These are phyloP conservation scores for Priceomyces melissophilus DNA, from an alignment of 805 yeast species.

Conservation along the genomic window DNA sequence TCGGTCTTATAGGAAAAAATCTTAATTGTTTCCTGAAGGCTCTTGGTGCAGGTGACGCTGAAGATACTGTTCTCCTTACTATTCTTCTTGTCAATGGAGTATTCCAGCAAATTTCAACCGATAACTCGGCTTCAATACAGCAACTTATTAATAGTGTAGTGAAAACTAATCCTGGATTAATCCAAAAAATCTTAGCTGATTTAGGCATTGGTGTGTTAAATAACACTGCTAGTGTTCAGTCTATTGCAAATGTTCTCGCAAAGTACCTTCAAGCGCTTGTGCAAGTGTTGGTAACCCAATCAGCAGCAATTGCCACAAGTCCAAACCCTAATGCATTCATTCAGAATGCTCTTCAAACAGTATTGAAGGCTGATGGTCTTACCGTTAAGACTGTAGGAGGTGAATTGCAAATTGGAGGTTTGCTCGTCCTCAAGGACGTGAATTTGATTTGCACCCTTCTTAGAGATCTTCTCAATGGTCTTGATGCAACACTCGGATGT, in stretches of 20 bases:
- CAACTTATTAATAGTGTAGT: not conserved
- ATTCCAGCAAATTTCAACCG: not conserved
- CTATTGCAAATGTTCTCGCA: constrained; percentile 1
- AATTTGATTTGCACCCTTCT: constrained; percentile 1
- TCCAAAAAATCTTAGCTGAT: not conserved
- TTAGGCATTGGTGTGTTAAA: constrained; percentile 1
- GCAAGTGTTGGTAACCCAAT: not conserved
- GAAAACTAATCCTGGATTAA: constrained; percentile 3
- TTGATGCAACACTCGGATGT: constrained; percentile 2
- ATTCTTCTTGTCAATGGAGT: constrained; percentile 4
- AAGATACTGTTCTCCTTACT: not conserved
- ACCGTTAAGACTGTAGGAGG: not conserved
- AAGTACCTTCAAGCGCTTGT: constrained; percentile 2
- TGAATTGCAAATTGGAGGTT: constrained; percentile 1
- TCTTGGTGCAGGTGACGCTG: constrained; percentile 1
- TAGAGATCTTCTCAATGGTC: constrained; percentile 1
- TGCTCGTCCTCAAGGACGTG: constrained; percentile 2
- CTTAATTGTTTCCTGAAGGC: constrained; percentile 3
- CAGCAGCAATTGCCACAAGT: not conserved
- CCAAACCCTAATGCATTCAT: not conserved
- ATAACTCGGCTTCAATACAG: not conserved
- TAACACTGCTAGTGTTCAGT: constrained; percentile 1
- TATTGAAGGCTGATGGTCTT: constrained; percentile 1
- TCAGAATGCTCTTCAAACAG: not conserved
- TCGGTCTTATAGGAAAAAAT: constrained; percentile 1